phyloP scores from a whole-genome alignment of 495 filamentous ascomycete species.

The Annulohypoxylon bovei region DNA sequence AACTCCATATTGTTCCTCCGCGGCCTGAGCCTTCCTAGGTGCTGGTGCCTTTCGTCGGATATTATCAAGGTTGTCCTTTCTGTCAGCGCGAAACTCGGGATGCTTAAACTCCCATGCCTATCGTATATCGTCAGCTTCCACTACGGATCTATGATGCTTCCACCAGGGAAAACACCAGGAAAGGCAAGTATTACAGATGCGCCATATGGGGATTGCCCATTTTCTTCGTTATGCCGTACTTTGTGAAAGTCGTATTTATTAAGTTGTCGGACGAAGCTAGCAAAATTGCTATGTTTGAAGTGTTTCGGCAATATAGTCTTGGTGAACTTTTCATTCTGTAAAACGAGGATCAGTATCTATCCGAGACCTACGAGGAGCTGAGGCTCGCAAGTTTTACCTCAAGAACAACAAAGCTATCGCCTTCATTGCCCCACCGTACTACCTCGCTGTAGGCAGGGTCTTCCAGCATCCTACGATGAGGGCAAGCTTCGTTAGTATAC shows the following conservation, averaged over 20 bases:
- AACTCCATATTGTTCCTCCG: conserved; percentile 79
- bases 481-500: conserved; percentile 41
- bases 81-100: conserved; percentile 94
- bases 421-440: conserved; percentile 93
- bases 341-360: conserved; percentile 13
- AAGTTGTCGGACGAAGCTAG: conserved; percentile 96
- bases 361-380: neutral
- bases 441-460: conserved; percentile 91
- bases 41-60: conserved; percentile 96
- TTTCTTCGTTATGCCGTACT: conserved; percentile 96
- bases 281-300: conserved; percentile 99
- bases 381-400: conserved; percentile 70
- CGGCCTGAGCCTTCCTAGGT: conserved; percentile 75
- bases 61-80: conserved; percentile 96
- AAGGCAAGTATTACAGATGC: conserved; percentile 73
- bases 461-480: conserved; percentile 84
- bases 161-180: neutral
- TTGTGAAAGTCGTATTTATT: conserved; percentile 99
- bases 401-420: conserved; percentile 95
- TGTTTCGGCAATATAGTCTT: conserved; percentile 97
- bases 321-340: conserved; percentile 96
- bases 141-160: conserved; percentile 1
- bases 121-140: conserved; percentile 36
- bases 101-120: conserved; percentile 99
- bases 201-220: conserved; percentile 88